These are phyloP conservation scores for Tothia fuscella DNA, from an alignment of 2,329 filamentous ascomycete species.

Conservation along the genomic window DNA sequence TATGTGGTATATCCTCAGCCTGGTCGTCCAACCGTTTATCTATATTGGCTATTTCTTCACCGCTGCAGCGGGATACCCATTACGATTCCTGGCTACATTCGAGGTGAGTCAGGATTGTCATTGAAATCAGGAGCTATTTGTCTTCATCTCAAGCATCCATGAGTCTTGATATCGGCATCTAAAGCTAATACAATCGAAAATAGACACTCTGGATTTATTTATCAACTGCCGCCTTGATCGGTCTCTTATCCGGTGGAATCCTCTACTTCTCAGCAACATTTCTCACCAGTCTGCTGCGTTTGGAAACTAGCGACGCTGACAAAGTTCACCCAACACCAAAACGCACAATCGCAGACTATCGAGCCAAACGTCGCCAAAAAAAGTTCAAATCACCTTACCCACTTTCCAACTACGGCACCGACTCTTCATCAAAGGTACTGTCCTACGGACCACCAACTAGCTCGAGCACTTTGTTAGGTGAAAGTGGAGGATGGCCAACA, in stretches of 20 bases:
- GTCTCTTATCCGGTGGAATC: conserved; percentile 29
- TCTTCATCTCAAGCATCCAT: no score
- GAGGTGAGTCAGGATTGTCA: conserved; percentile 34
- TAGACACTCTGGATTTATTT: conserved; percentile 45
- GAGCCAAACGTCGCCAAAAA: background rate
- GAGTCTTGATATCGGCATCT: no score
- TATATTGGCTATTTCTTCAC: conserved; percentile 33
- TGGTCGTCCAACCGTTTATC: conserved; percentile 40
- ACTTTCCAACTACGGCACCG: no score
- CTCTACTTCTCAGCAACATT: background rate
- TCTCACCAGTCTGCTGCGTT: background rate
- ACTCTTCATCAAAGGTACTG: no score
- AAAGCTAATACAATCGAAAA: no score
- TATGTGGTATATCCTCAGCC: conserved; percentile 34
- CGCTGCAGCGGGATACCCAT: conserved; percentile 34
- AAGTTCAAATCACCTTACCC: background rate
- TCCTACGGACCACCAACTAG: no score
- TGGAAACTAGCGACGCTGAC: no score
- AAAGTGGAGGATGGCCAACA: no score
- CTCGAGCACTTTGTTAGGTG: no score
- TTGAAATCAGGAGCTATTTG: no score
- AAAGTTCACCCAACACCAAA: background rate
- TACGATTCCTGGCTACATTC: conserved; percentile 39
- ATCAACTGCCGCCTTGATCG: conserved; percentile 54
- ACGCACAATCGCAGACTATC: background rate